A percentile compares a stretch with the other conserved stretches of the same genome.
Conservation (phyloP, 306 rosid genomes). For the Malus domestica region DNA sequence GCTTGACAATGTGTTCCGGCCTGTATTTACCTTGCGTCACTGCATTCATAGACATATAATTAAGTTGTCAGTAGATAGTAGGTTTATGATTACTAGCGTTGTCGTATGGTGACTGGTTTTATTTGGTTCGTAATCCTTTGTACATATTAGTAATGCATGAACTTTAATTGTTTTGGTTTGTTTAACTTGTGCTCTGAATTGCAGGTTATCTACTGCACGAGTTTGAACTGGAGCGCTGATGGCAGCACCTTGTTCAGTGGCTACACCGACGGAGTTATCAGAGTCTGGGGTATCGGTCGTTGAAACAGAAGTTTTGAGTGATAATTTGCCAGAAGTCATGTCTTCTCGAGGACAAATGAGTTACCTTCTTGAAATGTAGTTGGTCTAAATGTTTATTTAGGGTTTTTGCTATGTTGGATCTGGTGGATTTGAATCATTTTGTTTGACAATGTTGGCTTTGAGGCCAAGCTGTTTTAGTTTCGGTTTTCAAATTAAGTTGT, state of each 20-base stretch:
- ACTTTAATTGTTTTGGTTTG: background rate
- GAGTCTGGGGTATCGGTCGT: conserved; percentile 96
- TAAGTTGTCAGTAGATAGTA: background rate
- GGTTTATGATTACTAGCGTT: background rate
- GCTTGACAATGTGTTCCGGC: background rate
- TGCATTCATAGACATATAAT: background rate
- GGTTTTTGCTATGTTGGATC: conserved; percentile 30
- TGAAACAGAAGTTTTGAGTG: conserved; percentile 24
- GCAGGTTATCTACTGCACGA: conserved; percentile 80
- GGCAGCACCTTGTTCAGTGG: conserved; percentile 98
- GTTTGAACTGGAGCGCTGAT: conserved; percentile 91
- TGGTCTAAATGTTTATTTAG: conserved; percentile 19
- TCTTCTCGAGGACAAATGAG: conserved; percentile 32
- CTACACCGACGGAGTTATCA: conserved; percentile 81
- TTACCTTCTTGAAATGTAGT: conserved; percentile 32
- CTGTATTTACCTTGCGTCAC: background rate
- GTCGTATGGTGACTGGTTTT: background rate
- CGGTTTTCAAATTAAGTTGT: conserved; percentile 16
- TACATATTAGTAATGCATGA: background rate
- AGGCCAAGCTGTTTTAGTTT: conserved; percentile 34
- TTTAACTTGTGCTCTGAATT: background rate
- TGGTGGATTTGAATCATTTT: conserved; percentile 23
- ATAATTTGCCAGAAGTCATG: background rate
- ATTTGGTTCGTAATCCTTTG: background rate
- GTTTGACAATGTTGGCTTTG: conserved; percentile 37